These are phyloP conservation scores for Globisporangium heterothallicum DNA, from an alignment of 352 stramenopile species.

Conservation along the genomic window DNA sequence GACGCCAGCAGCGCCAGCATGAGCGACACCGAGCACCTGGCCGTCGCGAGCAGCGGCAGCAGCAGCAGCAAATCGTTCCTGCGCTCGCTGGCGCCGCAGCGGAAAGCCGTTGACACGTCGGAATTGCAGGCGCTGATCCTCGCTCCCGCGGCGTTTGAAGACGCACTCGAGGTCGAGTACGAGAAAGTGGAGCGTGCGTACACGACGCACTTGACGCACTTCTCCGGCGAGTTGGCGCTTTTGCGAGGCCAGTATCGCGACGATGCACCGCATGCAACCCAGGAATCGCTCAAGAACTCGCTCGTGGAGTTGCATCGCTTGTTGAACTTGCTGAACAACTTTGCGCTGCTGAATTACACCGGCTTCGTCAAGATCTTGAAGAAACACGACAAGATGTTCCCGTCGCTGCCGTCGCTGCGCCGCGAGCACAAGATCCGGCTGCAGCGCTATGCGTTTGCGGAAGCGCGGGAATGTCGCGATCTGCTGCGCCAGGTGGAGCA, in stretches of 20 bases:
- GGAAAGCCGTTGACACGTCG: constrained; percentile 11
- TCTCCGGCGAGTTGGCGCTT: constrained; percentile 79
- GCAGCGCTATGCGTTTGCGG: constrained; percentile 54
- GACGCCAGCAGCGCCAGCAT: constrained; percentile 12
- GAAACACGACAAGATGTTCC: constrained; percentile 92
- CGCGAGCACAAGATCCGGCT: constrained; percentile 39
- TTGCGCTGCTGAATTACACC: constrained; percentile 97
- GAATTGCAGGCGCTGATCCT: constrained; percentile 29
- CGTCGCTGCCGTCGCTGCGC: constrained; percentile 30
- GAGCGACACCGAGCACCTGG: constrained; percentile 15
- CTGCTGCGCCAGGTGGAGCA: constrained; percentile 55
- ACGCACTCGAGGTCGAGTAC: constrained; percentile 75
- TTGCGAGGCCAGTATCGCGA: constrained; percentile 67
- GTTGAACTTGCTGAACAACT: constrained; percentile 94
- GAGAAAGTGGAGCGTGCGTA: constrained; percentile 93
- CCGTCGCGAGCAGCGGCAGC: constrained; percentile 20
- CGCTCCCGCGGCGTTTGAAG: constrained; percentile 62
- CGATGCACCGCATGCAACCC: constrained; percentile 45
- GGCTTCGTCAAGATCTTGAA: constrained; percentile 98
- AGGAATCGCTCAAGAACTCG: constrained; percentile 91
- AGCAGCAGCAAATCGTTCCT: constrained; percentile 7
- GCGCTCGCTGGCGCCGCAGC: constrained; percentile 9
- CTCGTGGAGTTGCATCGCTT: constrained; percentile 92
- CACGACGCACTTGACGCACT: constrained; percentile 67
- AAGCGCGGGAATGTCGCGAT: constrained; percentile 41